Base-by-base conservation (phyloP, 768 basidiomycete genomes). In the Mycena chlorophos region DNA sequence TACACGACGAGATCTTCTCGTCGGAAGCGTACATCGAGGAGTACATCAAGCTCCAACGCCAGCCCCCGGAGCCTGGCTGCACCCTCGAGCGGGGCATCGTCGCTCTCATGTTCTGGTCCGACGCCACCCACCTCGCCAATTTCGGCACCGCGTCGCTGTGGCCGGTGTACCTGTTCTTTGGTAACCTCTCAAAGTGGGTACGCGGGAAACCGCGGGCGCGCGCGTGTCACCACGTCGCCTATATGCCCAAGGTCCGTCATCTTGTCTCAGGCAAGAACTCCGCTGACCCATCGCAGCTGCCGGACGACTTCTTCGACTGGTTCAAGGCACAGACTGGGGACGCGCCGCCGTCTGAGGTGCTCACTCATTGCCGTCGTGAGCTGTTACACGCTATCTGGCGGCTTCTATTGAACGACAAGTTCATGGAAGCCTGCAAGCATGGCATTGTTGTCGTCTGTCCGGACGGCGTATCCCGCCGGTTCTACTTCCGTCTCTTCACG, bases 151-250 rank as follows among this genome's bases (percentile, higher is more conserved):
- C 61, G 8, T 10, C 48, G 20, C 31, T 62, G 25, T 72, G 67
- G 71, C 71, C 71, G 1, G 20, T 68, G 2, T 72, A 71, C 38
- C 38, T 66, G 1, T 64, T 52, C 26, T 66, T 70, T 39, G 70
- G 69, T 1, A 64, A 64, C 26, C 53, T 60, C 10, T 71, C 69
- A 0, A 74, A 73, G 46, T 71, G 71, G 50, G 40, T 51, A 6
- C 46, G 53, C 5, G 53, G 22, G 3, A 54, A 54, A 31, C 53
- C 53, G 2, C 30, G 46, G 16, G 28, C 46, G 1, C 25, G 26
- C 20, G 22, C 31, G 1, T 45, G 42, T 45, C 42, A 54, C 30
- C 53, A 54, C 14, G 34, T 48, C 4, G 53, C 53, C 20, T 54
- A 54, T 27, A 38, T 54, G 26, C 53, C 53, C 16, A 54, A 54